Base-by-base conservation (phyloP, 768 basidiomycete species). In the Daedaleopsis sinensis region DNA sequence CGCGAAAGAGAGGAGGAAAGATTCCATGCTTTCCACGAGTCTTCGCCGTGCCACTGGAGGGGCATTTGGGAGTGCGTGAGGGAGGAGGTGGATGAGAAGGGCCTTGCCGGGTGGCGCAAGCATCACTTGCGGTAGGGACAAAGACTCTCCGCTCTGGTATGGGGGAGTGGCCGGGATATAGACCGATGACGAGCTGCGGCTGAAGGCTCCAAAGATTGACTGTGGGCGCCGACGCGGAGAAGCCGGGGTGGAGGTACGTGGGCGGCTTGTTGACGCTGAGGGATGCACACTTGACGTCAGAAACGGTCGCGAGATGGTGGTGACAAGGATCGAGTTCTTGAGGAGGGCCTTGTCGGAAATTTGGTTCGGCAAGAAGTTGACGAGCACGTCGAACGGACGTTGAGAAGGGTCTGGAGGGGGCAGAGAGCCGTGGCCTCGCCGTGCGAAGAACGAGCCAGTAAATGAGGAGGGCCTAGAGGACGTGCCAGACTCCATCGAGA, bases 261-360 rank as follows among this genome's bases (percentile, higher is more conserved):
- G 46, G 12, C 58, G 55, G 19, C n/a, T 16, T 1, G 58, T 39
- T 16, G 58, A 38, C 13, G 59, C 38, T 11, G 58, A 39, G 9
- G 58, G 42, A 23, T 59, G 55, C 10, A 58, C 43, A 5, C 57
- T 61, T n/a, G 72, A 55, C 9, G 66, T 61, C 35, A 80, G 70
- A 62, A 76, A 79, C 7, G 77, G 73, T 3, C 75, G 72, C 11
- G 71, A 69, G 36, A 80, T 71, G 13, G 78, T 76, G 24, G 77
- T 78, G 15, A 78, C 72, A 13, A 79, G 73, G 55, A 80, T 79
- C 6, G 76, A 64, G 39, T 74, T 73, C 64, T 76, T 77, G 18
- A 80, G 69, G 21, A 78, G 62, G 1, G 71, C 65, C 56, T 74
- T 74, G 62, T 77, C 74, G 3, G 72, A 61, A 27, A 73, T 53